A percentile compares a stretch with the other conserved stretches of the same genome.
Conservation (phyloP, 2,329 filamentous ascomycete genomes). For the Fusarium torulosum region DNA sequence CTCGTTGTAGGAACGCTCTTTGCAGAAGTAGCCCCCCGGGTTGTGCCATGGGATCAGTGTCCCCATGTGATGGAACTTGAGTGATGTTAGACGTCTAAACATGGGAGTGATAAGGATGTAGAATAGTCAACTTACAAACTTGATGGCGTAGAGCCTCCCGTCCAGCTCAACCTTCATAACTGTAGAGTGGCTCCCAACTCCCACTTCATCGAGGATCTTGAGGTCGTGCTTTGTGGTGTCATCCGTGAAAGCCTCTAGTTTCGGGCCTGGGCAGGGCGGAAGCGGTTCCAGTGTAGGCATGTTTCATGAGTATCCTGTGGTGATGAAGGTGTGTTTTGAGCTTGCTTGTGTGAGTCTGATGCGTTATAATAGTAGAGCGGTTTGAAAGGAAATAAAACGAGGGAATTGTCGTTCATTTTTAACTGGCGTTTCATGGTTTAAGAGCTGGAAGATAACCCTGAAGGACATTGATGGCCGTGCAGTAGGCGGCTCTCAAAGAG, state of each 20-base stretch:
- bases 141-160: constrained; percentile 3
- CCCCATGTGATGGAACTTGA: neutral
- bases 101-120: fast-evolving
- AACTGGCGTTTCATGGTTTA: neutral
- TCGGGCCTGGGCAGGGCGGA: constrained; percentile 21
- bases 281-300: constrained; percentile 12
- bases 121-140: constrained; percentile 1
- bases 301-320: neutral
- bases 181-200: neutral
- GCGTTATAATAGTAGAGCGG: neutral
- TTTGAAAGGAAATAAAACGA: neutral
- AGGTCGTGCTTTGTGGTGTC: constrained; percentile 9
- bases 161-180: constrained; percentile 10
- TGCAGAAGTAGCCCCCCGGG: neutral
- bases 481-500: too few relatives aligned
- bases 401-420: neutral
- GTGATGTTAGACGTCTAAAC: neutral
- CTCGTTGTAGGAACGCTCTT: neutral
- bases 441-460: neutral
- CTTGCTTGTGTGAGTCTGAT: neutral
- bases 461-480: neutral
- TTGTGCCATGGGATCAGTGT: fast-evolving
- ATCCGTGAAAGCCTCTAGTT: constrained; percentile 18
- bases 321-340: neutral
- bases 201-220: neutral